Percentiles rank a stretch among this genome's conserved stretches.
Conservation (phyloP, 495 filamentous ascomycete species). For the Diplogelasinospora grovesii region DNA sequence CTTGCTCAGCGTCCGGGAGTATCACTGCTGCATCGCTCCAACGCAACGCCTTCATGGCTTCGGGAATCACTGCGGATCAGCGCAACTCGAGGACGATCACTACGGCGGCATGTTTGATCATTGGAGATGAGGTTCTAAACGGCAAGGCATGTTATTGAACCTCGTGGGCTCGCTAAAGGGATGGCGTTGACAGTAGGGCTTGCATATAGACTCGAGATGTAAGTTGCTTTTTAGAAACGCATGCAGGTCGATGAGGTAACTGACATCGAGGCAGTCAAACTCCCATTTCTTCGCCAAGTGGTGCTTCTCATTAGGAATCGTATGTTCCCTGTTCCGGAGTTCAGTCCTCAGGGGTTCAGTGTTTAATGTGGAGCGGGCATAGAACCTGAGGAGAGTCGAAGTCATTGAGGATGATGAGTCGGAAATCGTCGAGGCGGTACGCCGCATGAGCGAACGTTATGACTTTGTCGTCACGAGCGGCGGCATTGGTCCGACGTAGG, state of each 20-base stretch:
- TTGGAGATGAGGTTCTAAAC: constrained; percentile 94
- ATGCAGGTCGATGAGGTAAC: background rate
- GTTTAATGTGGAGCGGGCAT: background rate
- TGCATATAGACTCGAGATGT: constrained; percentile 31
- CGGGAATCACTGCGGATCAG: constrained; percentile 45
- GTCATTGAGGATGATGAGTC: constrained; percentile 86
- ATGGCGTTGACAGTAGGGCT: background rate
- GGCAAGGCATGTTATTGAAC: constrained; percentile 78
- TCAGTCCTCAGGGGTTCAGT: background rate
- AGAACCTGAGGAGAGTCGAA: constrained; percentile 79
- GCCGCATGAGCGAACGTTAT: constrained; percentile 78
- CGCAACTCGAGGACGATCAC: constrained; percentile 60
- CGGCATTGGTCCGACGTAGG: constrained; percentile 88
- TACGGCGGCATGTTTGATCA: constrained; percentile 90
- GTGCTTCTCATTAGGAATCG: constrained; percentile 85
- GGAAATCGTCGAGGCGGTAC: constrained; percentile 83
- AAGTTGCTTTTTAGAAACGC: background rate
- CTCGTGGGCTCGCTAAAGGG: too few relatives aligned
- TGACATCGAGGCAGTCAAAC: constrained; percentile 59
- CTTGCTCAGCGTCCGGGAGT: constrained; percentile 45
- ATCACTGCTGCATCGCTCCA: constrained; percentile 10
- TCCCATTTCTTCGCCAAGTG: constrained; percentile 86
- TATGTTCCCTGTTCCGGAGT: constrained; percentile 15
- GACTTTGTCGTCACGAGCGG: constrained; percentile 94
- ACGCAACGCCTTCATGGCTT: constrained; percentile 33